These are phyloP conservation scores for Sophora flavescens DNA, from an alignment of 306 rosid genomes.

Conservation along the genomic window DNA sequence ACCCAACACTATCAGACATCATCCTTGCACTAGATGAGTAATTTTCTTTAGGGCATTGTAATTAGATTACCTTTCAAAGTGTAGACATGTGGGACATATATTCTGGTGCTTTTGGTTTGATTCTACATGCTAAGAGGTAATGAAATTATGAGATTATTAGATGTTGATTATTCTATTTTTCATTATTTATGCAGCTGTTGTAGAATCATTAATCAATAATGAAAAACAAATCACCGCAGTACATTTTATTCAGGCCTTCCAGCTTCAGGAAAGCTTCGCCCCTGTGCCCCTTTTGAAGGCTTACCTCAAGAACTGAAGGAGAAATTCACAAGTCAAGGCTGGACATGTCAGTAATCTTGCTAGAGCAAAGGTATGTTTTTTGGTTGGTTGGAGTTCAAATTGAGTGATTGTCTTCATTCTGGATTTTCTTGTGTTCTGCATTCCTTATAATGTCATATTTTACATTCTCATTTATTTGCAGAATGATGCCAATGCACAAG, in stretches of 20 bases:
- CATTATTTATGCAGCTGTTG: constrained; percentile 59
- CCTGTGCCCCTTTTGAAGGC: constrained; percentile 75
- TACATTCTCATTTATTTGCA: constrained; percentile 35
- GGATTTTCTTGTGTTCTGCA: constrained; percentile 26
- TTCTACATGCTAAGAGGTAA: constrained; percentile 29
- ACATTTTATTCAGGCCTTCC: constrained; percentile 71
- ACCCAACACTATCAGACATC: no score
- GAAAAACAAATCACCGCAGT: constrained; percentile 75
- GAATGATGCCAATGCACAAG: constrained; percentile 63
- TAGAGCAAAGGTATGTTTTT: constrained; percentile 60
- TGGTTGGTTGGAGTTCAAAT: constrained; percentile 35
- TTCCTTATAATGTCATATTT: constrained; percentile 32
- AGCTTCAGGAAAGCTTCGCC: constrained; percentile 69
- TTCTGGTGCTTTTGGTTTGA: constrained; percentile 30
- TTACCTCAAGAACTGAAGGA: constrained; percentile 78
- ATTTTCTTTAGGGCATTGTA: constrained; percentile 49
- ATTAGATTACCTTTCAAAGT: constrained; percentile 37
- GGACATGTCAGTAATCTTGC: constrained; percentile 54
- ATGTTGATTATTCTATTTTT: constrained; percentile 40
- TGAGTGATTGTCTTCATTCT: constrained; percentile 24
- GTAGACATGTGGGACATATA: constrained; percentile 37
- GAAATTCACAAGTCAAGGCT: constrained; percentile 75
- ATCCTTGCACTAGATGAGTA: constrained; percentile 46
- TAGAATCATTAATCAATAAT: constrained; percentile 58
- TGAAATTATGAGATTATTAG: constrained; percentile 40